Conservation (phyloP, 164 flowering plant species). For the Berberis thunbergii region DNA sequence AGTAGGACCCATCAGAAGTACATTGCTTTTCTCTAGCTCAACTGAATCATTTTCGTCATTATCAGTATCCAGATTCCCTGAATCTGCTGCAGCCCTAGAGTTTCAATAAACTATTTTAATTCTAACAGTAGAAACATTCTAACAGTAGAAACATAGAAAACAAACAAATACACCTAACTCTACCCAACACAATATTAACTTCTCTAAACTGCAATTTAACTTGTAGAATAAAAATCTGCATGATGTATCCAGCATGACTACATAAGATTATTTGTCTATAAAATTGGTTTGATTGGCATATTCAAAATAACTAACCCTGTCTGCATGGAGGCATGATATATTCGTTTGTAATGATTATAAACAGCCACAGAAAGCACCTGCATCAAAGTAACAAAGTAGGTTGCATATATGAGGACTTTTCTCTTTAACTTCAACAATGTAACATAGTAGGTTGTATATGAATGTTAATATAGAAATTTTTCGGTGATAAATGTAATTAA, state of each 20-base stretch:
- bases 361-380: constrained; percentile 5
- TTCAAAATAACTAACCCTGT: not conserved
- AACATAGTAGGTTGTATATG: no score
- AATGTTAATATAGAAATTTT: no score
- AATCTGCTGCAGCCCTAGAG: constrained; percentile 63
- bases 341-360: constrained; percentile 4
- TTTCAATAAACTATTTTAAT: constrained; percentile 17
- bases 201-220: no score
- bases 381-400: not conserved
- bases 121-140: constrained; percentile 3
- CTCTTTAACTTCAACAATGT: no score
- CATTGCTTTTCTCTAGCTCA: constrained; percentile 97
- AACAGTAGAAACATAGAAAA: not conserved
- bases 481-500: no score
- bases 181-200: no score
- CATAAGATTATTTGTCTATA: no score
- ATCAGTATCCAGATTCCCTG: constrained; percentile 24
- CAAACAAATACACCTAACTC: not conserved
- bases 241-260: no score
- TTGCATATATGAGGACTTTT: no score
- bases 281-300: no score
- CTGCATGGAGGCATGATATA: not conserved
- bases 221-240: no score
- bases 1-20: constrained; percentile 96
- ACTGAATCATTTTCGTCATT: constrained; percentile 61